Evolutionary conservation across 192 early-diverging fungal species (phyloP).

Genomic region (Coemansia sp.): DNA sequence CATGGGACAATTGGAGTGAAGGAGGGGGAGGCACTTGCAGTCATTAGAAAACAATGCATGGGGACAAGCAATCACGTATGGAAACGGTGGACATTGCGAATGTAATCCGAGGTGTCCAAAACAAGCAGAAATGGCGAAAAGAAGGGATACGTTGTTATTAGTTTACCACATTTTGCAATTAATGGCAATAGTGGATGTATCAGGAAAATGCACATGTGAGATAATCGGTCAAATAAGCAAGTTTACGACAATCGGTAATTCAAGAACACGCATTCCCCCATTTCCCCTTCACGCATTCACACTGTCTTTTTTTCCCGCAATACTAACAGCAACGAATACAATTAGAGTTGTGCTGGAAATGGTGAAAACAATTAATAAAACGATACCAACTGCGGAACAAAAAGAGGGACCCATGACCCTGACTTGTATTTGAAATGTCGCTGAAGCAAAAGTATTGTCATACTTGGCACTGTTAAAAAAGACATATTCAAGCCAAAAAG

Average conservation of each 20-base stretch:
- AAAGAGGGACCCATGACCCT: not conserved
- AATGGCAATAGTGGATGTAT: not conserved
- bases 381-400: not conserved
- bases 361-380: not conserved
- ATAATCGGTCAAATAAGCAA: slow-evolving; percentile 1
- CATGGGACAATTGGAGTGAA: not conserved
- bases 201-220: not conserved
- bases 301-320: no score
- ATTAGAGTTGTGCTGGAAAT: not conserved
- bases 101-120: not conserved
- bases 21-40: not conserved
- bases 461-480: not conserved
- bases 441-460: not conserved
- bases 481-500: not conserved
- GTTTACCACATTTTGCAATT: not conserved
- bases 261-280: not conserved
- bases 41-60: slow-evolving; percentile 9
- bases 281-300: no score
- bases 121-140: not conserved
- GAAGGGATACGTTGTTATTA: not conserved
- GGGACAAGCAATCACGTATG: not conserved
- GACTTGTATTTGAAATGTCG: not conserved
- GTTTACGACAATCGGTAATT: not conserved
- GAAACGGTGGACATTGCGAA: not conserved
- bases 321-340: not conserved